Conservation (phyloP, 129 eudicot species). For the Sambucus nigra region DNA sequence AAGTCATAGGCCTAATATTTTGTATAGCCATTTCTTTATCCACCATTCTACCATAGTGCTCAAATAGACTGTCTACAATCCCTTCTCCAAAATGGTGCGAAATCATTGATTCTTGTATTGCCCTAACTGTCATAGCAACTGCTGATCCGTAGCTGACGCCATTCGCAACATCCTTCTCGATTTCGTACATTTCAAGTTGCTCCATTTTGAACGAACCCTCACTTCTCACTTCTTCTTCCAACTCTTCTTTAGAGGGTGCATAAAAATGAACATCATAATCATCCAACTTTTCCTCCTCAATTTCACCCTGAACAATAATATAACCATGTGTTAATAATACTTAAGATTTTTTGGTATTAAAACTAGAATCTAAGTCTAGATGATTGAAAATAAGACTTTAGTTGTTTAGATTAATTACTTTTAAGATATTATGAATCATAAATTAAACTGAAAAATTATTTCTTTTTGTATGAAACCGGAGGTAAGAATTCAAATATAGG, state of each 20-base stretch:
- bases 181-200: constrained; percentile 46
- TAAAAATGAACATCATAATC: constrained; percentile 77
- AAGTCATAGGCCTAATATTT: constrained; percentile 47
- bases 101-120: constrained; percentile 88
- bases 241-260: constrained; percentile 68
- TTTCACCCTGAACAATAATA: constrained; percentile 38
- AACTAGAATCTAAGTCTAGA: no score
- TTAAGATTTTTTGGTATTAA: no score
- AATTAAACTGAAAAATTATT: no score
- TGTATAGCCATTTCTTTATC: constrained; percentile 57
- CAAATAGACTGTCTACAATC: constrained; percentile 49
- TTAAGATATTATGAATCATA: no score
- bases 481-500: no score
- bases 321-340: not conserved
- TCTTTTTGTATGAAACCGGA: no score
- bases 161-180: constrained; percentile 26
- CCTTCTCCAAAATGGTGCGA: constrained; percentile 74
- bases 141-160: constrained; percentile 49
- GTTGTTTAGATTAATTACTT: no score
- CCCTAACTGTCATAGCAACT: constrained; percentile 71
- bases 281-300: constrained; percentile 59
- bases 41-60: constrained; percentile 45
- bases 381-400: no score
- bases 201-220: constrained; percentile 65
- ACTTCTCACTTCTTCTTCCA: constrained; percentile 45